Conservation (phyloP, 1,284 basidiomycete species). For the Uromyces viciae-fabae region DNA sequence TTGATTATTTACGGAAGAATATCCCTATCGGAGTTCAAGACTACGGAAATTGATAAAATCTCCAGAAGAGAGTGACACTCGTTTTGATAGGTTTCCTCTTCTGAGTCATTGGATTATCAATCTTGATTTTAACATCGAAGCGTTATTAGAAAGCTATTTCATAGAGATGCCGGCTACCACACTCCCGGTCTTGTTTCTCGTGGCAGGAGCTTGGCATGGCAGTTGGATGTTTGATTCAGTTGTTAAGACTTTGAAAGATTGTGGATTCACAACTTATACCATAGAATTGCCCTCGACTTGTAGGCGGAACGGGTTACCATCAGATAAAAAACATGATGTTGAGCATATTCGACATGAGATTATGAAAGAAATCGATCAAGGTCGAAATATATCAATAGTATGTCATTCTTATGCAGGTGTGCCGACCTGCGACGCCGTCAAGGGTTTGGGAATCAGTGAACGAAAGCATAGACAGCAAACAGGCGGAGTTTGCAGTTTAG, state of each 20-base stretch:
- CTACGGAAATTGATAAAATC: no score
- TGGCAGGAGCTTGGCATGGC: constrained; percentile 38
- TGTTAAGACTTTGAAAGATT: not conserved
- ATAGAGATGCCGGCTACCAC: constrained; percentile 7
- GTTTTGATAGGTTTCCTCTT: no score
- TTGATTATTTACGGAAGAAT: no score
- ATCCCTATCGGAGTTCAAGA: no score
- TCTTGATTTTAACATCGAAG: no score
- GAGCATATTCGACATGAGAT: constrained; percentile 26
- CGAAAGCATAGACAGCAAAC: constrained; percentile 41
- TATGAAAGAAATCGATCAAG: constrained; percentile 39
- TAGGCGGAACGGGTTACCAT: not conserved
- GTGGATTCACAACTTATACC: constrained; percentile 13
- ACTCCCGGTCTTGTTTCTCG: constrained; percentile 19
- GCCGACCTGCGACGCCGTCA: constrained; percentile 30
- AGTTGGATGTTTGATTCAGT: constrained; percentile 39
- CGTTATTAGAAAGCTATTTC: no score
- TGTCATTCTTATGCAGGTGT: constrained; percentile 47
- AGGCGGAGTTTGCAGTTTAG: constrained; percentile 29
- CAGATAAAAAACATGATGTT: constrained; percentile 13
- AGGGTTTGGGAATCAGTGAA: constrained; percentile 46
- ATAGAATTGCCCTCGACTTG: constrained; percentile 27
- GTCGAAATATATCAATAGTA: constrained; percentile 45
- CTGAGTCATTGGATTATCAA: no score
- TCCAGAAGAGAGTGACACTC: no score